phyloP scores from a whole-genome alignment of 1,284 basidiomycete species.

The Rhodofomes roseus region DNA sequence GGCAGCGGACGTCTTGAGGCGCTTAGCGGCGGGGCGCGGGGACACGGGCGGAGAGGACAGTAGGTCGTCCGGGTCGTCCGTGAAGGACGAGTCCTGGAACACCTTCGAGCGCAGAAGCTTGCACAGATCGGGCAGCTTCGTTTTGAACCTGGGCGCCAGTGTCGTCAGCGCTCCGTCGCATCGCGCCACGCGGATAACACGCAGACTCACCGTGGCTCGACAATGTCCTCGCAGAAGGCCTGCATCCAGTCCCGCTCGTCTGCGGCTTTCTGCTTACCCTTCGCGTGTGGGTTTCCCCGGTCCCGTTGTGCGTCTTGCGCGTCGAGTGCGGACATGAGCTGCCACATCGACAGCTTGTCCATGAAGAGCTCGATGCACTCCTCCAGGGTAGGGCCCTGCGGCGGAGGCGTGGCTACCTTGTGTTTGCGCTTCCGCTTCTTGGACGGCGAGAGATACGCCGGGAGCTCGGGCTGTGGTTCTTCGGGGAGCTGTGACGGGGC shows the following conservation, averaged over 20 bases:
- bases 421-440: conserved; percentile 31
- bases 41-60: conserved; percentile 24
- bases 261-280: conserved; percentile 14
- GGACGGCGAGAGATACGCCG: conserved; percentile 19
- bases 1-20: conserved; percentile 15
- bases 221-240: conserved; percentile 57
- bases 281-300: conserved; percentile 14
- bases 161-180: too few relatives aligned
- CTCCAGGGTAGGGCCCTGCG: conserved; percentile 30
- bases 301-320: conserved; percentile 15
- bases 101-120: conserved; percentile 60
- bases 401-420: conserved; percentile 25
- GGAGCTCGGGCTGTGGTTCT: conserved; percentile 8
- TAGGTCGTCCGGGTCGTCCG: conserved; percentile 38
- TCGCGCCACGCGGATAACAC: too few relatives aligned
- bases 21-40: conserved; percentile 17
- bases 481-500: conserved; percentile 2
- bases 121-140: conserved; percentile 49
- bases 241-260: conserved; percentile 71
- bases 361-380: conserved; percentile 66
- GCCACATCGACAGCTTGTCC: conserved; percentile 76
- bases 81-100: conserved; percentile 58
- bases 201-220: conserved; percentile 57
- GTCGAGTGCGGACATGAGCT: conserved; percentile 47
- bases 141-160: conserved; percentile 47